phyloP scores from a whole-genome alignment of 441 rosid genomes.

The Flueggea neowawraea region DNA sequence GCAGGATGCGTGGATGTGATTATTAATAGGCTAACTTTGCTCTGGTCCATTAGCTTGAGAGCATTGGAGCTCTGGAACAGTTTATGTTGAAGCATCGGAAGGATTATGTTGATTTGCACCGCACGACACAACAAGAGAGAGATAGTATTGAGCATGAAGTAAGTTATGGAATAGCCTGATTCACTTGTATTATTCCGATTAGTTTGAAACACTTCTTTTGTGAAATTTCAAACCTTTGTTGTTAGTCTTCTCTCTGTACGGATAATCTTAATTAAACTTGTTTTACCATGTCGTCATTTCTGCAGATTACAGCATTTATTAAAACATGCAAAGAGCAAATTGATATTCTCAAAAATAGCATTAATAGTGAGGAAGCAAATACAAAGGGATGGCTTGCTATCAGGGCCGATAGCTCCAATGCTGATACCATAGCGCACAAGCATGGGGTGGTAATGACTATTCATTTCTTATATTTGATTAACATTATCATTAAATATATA shows the following conservation, averaged over 20 bases:
- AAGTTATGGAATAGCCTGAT: conserved; percentile 19
- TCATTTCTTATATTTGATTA: conserved; percentile 12
- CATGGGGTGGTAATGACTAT: conserved; percentile 84
- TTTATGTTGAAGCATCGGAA: conserved; percentile 86
- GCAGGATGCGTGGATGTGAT: not conserved
- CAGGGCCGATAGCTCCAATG: conserved; percentile 47
- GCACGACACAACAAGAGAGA: conserved; percentile 88
- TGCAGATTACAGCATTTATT: conserved; percentile 76
- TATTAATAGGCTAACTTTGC: not conserved
- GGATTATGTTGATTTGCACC: conserved; percentile 83
- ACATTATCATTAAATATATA: not conserved
- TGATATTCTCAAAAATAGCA: conserved; percentile 73
- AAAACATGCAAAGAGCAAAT: conserved; percentile 93
- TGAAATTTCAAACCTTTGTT: conserved; percentile 1
- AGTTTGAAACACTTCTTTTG: no score
- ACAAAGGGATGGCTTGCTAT: conserved; percentile 85
- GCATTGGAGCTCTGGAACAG: conserved; percentile 77
- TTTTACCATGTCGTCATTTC: not conserved
- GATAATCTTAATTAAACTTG: not conserved
- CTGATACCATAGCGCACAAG: conserved; percentile 86
- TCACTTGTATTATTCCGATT: no score
- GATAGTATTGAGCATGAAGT: conserved; percentile 98
- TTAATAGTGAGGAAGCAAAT: conserved; percentile 63
- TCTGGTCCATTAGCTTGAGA: conserved; percentile 53
- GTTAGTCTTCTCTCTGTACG: not conserved